Percentiles rank a stretch among this genome's conserved stretches.
These are phyloP conservation scores for Coffea canephora DNA, from an alignment of 257 asterid species.

Conservation along the genomic window DNA sequence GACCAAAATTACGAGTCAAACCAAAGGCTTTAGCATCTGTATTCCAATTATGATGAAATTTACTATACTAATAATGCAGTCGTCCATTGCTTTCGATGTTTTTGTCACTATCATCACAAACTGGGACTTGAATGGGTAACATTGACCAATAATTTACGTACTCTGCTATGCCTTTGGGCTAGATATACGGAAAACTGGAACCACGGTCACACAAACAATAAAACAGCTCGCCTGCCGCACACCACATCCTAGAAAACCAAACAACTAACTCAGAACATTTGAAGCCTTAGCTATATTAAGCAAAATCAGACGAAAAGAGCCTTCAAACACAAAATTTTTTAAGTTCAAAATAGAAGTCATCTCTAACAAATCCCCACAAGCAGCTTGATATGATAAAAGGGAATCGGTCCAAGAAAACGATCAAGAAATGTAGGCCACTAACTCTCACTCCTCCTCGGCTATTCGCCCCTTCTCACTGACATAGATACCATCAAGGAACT, in stretches of 20 bases:
- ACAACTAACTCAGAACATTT: background rate
- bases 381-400: conserved; percentile 14
- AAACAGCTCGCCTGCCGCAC: background rate
- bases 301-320: background rate
- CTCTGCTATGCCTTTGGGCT: background rate
- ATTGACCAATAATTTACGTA: background rate
- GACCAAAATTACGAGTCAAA: too few relatives aligned
- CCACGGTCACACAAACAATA: background rate
- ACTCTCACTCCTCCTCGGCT: conserved; percentile 48
- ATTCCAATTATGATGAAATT: too few relatives aligned
- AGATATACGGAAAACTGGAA: background rate
- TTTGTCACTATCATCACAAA: too few relatives aligned
- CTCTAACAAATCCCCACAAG: conserved; percentile 1
- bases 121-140: too few relatives aligned
- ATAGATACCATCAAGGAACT: conserved; percentile 82
- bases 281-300: background rate
- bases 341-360: background rate
- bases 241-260: background rate
- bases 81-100: too few relatives aligned
- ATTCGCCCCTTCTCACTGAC: conserved; percentile 82
- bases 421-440: conserved; percentile 3
- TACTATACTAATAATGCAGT: too few relatives aligned
- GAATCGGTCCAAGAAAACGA: conserved; percentile 18
- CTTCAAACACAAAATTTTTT: conserved; percentile 6
- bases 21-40: too few relatives aligned